phyloP scores from a whole-genome alignment of 2,329 filamentous ascomycete species.

The Claviceps sp. region DNA sequence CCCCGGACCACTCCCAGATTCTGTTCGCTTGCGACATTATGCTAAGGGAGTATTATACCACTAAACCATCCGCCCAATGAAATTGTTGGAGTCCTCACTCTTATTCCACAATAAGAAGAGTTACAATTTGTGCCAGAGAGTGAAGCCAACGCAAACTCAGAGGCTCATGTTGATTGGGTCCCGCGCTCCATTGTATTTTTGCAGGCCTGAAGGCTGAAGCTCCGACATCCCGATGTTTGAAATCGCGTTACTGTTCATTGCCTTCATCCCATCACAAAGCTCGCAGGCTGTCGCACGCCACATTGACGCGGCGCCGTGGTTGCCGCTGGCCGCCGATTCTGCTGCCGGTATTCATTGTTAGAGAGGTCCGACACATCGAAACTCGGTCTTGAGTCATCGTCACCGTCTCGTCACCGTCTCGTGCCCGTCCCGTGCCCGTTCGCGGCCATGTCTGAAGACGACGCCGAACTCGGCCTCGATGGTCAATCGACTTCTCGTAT shows the following conservation, averaged over 20 bases:
- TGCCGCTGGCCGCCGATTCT: conserved; percentile 3
- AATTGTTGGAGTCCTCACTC: accelerated
- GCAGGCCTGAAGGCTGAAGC: too few species aligned
- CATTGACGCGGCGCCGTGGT: conserved; percentile 3
- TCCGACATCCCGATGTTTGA: too few species aligned
- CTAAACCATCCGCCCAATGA: conserved; percentile 5
- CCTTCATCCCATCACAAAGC: not conserved
- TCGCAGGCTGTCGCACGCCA: conserved; percentile 4
- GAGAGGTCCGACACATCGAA: not conserved
- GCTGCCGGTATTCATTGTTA: conserved; percentile 1
- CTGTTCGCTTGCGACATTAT: not conserved
- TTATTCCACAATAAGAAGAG: accelerated
- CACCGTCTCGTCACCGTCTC: not conserved
- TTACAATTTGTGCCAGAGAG: not conserved
- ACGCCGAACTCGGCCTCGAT: conserved; percentile 24
- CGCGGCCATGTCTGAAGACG: conserved; percentile 25
- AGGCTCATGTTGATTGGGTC: conserved; percentile 1
- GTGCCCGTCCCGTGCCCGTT: not conserved
- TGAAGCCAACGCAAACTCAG: not conserved
- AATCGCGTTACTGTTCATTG: too few species aligned
- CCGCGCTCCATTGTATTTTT: not conserved
- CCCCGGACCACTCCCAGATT: conserved; percentile 11
- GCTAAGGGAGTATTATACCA: conserved; percentile 8
- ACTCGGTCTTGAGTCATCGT: not conserved
- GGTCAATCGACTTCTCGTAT: conserved; percentile 19